These are phyloP conservation scores for Ceratopteris richardii DNA, from an alignment of 75 land plant species.

Conservation along the genomic window DNA sequence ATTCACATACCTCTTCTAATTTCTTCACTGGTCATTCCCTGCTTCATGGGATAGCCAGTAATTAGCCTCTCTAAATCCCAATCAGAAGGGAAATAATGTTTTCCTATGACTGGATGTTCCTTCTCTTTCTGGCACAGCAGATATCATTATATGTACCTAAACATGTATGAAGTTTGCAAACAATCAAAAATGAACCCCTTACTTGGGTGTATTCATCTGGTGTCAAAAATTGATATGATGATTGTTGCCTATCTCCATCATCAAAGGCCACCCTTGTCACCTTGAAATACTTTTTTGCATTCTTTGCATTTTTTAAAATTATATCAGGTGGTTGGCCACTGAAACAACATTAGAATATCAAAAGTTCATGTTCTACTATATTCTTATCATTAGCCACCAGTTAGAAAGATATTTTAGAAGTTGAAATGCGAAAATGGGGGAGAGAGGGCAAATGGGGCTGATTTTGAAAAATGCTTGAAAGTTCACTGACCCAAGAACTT, in stretches of 20 bases:
- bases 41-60: slow-evolving; percentile 51
- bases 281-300: slow-evolving; percentile 80
- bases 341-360: slow-evolving; percentile 2
- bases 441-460: no score
- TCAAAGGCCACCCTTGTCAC: slow-evolving; percentile 34
- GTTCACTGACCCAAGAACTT: slow-evolving; percentile 69
- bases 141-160: no score
- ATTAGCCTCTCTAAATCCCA: slow-evolving; percentile 66
- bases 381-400: no score
- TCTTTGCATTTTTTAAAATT: slow-evolving; percentile 60
- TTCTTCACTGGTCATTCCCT: slow-evolving; percentile 46
- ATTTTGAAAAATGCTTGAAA: no score
- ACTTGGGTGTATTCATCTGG: no score
- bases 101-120: slow-evolving; percentile 74
- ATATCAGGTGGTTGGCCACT: slow-evolving; percentile 88
- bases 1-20: slow-evolving; percentile 40
- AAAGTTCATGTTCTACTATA: no score
- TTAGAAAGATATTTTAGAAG: no score
- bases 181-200: no score
- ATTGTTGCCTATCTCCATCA: slow-evolving; percentile 12
- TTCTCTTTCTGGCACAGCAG: slow-evolving; percentile 45
- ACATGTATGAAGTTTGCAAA: no score
- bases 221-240: slow-evolving; percentile 50
- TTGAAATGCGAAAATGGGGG: no score
- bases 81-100: slow-evolving; percentile 52